Percentiles rank a stretch among this genome's conserved stretches.
phyloP scores from a whole-genome alignment of 1,139 yeast species.

The Diutina siamensis region DNA sequence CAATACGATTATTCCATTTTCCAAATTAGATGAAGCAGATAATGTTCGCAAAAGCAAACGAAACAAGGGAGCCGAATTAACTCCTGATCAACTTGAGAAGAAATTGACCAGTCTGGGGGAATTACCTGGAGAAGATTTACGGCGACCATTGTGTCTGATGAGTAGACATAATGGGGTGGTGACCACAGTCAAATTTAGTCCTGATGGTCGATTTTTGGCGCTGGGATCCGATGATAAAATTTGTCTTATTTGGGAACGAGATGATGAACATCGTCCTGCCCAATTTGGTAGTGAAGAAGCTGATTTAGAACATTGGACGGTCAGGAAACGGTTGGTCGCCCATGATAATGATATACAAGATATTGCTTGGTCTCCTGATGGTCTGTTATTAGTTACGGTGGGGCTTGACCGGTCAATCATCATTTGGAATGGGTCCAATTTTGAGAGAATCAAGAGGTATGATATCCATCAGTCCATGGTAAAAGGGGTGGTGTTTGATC shows the following conservation, averaged over 20 bases:
- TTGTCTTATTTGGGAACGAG: conserved; percentile 85
- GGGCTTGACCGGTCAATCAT: conserved; percentile 88
- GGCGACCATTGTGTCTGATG: conserved; percentile 61
- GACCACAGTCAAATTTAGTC: conserved; percentile 83
- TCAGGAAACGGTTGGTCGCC: conserved; percentile 79
- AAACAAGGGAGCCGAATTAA: conserved; percentile 8
- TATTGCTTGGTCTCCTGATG: conserved; percentile 96
- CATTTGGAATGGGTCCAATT: conserved; percentile 88
- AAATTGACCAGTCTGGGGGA: conserved; percentile 10
- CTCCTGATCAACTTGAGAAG: conserved; percentile 7
- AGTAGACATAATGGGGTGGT: conserved; percentile 89
- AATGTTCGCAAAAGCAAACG: conserved; percentile 6
- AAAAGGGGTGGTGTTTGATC: conserved; percentile 94
- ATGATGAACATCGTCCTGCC: conserved; percentile 42
- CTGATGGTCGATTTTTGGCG: conserved; percentile 82
- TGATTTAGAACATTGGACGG: conserved; percentile 89
- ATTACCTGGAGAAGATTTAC: conserved; percentile 14
- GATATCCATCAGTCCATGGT: conserved; percentile 94
- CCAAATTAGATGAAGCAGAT: neutral
- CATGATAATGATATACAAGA: conserved; percentile 97
- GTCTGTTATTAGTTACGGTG: conserved; percentile 78
- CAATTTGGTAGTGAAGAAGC: conserved; percentile 41
- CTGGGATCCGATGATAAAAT: conserved; percentile 94
- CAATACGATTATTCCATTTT: neutral
- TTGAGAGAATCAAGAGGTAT: conserved; percentile 78